A percentile compares a stretch with the other conserved stretches of the same genome.
Conservation (phyloP, 2,329 filamentous ascomycete species). For the Colletotrichum sansevieriae region DNA sequence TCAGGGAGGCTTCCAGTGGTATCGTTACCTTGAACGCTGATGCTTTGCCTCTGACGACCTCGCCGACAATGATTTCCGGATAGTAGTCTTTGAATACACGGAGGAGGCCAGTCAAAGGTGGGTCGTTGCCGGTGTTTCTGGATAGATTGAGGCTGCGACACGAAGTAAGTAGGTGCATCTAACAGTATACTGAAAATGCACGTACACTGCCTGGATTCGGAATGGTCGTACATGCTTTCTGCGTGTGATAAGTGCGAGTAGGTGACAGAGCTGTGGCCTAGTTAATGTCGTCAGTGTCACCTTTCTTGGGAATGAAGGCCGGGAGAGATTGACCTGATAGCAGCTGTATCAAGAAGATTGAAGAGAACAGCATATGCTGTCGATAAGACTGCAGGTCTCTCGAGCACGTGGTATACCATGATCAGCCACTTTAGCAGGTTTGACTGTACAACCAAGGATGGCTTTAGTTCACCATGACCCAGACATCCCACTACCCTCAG, state of each 20-base stretch:
- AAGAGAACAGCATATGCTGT: conserved; percentile 83
- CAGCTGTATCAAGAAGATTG: conserved; percentile 84
- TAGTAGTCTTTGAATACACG: conserved; percentile 93
- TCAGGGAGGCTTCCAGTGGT: too few relatives aligned
- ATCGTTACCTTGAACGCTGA: conserved; percentile 69
- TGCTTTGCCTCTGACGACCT: conserved; percentile 71
- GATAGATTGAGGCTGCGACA: conserved; percentile 65
- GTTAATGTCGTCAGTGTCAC: conserved; percentile 43
- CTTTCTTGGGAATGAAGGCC: conserved; percentile 13
- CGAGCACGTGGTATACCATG: conserved; percentile 79
- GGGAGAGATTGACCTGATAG: conserved; percentile 67
- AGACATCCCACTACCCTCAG: conserved; percentile 78
- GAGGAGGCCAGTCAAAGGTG: conserved; percentile 78
- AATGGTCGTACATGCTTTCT: conserved; percentile 88
- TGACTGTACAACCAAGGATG: conserved; percentile 77
- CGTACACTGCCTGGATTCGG: conserved; percentile 81
- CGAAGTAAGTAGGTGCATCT: conserved; percentile 8
- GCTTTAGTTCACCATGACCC: conserved; percentile 83
- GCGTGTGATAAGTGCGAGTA: conserved; percentile 83
- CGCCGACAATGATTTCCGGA: conserved; percentile 86
- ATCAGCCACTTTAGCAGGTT: conserved; percentile 83
- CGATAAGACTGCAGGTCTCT: conserved; percentile 72
- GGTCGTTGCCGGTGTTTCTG: conserved; percentile 77
- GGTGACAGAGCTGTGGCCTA: conserved; percentile 76
- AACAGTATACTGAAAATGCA: conserved; percentile 17